These are phyloP conservation scores for Magnusiomyces fungicola DNA, from an alignment of 1,139 yeast genomes.

Conservation along the genomic window DNA sequence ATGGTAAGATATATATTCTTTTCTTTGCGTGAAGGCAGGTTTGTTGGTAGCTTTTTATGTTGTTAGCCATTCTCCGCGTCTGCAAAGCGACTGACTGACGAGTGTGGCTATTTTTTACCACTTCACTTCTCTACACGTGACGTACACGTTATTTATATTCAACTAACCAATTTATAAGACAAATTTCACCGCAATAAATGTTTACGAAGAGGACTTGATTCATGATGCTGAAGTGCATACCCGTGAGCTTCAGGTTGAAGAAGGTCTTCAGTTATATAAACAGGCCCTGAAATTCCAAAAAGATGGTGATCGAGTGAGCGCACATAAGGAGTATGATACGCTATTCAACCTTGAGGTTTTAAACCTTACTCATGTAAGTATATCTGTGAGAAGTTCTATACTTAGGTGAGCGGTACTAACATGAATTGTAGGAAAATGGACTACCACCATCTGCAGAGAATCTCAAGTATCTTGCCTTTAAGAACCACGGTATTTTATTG, in stretches of 20 bases:
- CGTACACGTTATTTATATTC: too few species aligned
- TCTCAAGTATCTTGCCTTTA: slow-evolving; percentile 65
- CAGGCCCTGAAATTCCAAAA: slow-evolving; percentile 59
- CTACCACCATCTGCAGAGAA: slow-evolving; percentile 66
- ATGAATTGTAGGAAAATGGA: slow-evolving; percentile 21
- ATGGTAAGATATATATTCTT: too few species aligned
- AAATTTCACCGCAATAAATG: slow-evolving; percentile 71
- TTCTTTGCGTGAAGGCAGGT: too few species aligned
- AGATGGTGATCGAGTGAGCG: slow-evolving; percentile 39
- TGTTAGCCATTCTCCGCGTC: neutral
- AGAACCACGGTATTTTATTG: slow-evolving; percentile 74
- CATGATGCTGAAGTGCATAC: slow-evolving; percentile 81
- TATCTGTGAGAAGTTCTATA: slow-evolving; percentile 16
- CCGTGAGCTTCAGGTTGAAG: slow-evolving; percentile 77
- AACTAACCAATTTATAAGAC: too few species aligned
- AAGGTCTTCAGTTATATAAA: slow-evolving; percentile 72
- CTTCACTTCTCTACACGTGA: too few species aligned
- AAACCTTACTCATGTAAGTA: slow-evolving; percentile 23
- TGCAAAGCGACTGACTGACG: too few species aligned
- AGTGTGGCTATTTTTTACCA: too few species aligned
- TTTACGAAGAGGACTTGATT: slow-evolving; percentile 60
- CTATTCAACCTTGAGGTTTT: slow-evolving; percentile 65
- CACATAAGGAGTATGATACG: slow-evolving; percentile 51
- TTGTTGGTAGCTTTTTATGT: neutral
- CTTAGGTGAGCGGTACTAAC: neutral